These are phyloP conservation scores for Guyanaporus albipodus DNA, from an alignment of 768 basidiomycete genomes.

Conservation along the genomic window DNA sequence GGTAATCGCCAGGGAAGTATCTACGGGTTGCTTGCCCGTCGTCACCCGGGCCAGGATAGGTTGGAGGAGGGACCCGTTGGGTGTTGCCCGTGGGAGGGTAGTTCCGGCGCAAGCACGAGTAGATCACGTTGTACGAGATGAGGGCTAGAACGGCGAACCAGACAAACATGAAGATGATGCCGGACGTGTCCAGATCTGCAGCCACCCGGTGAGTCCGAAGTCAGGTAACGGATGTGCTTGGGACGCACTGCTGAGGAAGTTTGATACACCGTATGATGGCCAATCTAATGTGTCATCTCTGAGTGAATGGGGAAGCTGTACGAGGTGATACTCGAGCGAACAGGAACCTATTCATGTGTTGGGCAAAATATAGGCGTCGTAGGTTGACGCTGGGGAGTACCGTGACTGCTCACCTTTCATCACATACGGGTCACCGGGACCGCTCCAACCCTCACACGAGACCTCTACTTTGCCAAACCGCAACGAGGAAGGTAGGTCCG, in stretches of 20 bases:
- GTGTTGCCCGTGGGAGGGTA: conserved; percentile 30
- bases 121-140: conserved; percentile 56
- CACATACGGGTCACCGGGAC: conserved; percentile 78
- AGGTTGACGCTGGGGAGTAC: neutral
- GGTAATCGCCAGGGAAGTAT: conserved; percentile 51
- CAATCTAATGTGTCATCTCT: conserved; percentile 12
- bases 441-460: conserved; percentile 87
- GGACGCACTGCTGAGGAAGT: conserved; percentile 24
- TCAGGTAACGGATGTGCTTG: neutral
- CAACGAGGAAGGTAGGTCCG: conserved; percentile 79
- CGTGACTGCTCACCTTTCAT: conserved; percentile 59
- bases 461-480: conserved; percentile 85
- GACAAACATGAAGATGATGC: conserved; percentile 50
- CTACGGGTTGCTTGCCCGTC: conserved; percentile 30
- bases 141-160: conserved; percentile 52
- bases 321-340: conserved; percentile 77
- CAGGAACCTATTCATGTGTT: conserved; percentile 62
- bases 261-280: conserved; percentile 9
- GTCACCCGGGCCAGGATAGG: conserved; percentile 30
- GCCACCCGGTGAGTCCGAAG: neutral
- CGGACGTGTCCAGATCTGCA: conserved; percentile 45
- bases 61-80: conserved; percentile 23
- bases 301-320: conserved; percentile 52
- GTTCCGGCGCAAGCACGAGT: conserved; percentile 45
- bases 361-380: too few species aligned